Percentiles rank a stretch among this genome's conserved stretches.
These are phyloP conservation scores for Schizophyllum commune DNA, from an alignment of 1,284 basidiomycete species.

Conservation along the genomic window DNA sequence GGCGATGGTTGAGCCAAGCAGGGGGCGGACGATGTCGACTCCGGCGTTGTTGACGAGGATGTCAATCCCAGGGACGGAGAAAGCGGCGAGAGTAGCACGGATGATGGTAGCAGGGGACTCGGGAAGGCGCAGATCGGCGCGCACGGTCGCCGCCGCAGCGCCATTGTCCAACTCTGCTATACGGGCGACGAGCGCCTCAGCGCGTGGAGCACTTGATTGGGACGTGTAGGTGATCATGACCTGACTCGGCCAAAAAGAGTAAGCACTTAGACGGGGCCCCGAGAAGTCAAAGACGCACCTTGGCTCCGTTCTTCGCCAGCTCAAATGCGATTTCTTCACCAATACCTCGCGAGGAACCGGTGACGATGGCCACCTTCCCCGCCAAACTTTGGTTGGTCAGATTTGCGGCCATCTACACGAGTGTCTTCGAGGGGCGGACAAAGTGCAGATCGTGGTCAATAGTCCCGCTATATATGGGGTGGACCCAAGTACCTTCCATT, in stretches of 20 bases:
- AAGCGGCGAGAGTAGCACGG: background rate
- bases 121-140: background rate
- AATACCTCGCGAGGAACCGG: conserved; percentile 19
- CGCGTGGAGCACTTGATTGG: background rate
- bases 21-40: background rate
- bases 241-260: conserved; percentile 10
- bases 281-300: conserved; percentile 2
- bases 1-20: background rate
- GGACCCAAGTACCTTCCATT: too few species aligned
- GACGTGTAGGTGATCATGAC: conserved; percentile 7
- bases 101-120: background rate
- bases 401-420: background rate
- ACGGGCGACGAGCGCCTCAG: background rate
- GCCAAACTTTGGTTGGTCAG: background rate
- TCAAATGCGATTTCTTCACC: conserved; percentile 13
- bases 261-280: conserved; percentile 18
- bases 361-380: conserved; percentile 16
- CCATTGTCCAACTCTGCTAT: background rate
- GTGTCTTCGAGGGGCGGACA: too few species aligned
- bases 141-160: background rate
- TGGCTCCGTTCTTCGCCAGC: conserved; percentile 11
- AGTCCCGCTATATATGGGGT: too few species aligned
- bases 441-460: too few species aligned
- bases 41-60: background rate
- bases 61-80: background rate